These are phyloP conservation scores for Rubia tinctorum DNA, from an alignment of 305 asterid species.

Conservation along the genomic window DNA sequence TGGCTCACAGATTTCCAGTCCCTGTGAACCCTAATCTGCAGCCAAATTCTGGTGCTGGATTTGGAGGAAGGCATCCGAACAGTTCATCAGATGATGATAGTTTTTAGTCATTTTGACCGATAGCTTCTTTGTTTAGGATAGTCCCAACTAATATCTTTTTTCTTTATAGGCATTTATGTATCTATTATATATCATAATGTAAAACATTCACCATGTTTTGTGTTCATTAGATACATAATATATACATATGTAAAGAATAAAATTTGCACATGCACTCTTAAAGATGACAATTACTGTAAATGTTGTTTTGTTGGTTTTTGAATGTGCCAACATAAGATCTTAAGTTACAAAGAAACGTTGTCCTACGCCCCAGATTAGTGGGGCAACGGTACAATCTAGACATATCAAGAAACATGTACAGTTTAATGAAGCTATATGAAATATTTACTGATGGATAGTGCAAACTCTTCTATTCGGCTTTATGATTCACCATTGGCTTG, in stretches of 20 bases:
- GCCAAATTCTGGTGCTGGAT: conserved; percentile 35
- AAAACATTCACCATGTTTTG: conserved; percentile 23
- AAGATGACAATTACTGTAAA: background rate
- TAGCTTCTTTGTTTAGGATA: conserved; percentile 19
- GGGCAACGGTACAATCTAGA: too few relatives aligned
- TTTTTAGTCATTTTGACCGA: background rate
- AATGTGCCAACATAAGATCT: too few relatives aligned
- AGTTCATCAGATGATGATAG: conserved; percentile 48
- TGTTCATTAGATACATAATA: conserved; percentile 28
- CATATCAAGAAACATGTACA: too few relatives aligned
- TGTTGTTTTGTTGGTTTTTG: background rate
- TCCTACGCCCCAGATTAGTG: too few relatives aligned
- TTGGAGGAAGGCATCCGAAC: conserved; percentile 29
- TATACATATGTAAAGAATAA: conserved; percentile 17
- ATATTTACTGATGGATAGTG: too few relatives aligned
- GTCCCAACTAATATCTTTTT: conserved; percentile 15
- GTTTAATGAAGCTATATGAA: too few relatives aligned
- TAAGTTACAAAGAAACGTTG: too few relatives aligned
- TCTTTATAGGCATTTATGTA: conserved; percentile 28
- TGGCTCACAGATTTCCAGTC: conserved; percentile 70
- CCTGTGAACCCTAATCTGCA: conserved; percentile 80
- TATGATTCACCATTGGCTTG: too few relatives aligned
- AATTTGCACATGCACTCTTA: background rate
- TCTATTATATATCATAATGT: conserved; percentile 29
- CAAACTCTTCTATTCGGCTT: too few relatives aligned